These are phyloP conservation scores for Globisporangium recalcitrans DNA, from an alignment of 352 stramenopile genomes.

Conservation along the genomic window DNA sequence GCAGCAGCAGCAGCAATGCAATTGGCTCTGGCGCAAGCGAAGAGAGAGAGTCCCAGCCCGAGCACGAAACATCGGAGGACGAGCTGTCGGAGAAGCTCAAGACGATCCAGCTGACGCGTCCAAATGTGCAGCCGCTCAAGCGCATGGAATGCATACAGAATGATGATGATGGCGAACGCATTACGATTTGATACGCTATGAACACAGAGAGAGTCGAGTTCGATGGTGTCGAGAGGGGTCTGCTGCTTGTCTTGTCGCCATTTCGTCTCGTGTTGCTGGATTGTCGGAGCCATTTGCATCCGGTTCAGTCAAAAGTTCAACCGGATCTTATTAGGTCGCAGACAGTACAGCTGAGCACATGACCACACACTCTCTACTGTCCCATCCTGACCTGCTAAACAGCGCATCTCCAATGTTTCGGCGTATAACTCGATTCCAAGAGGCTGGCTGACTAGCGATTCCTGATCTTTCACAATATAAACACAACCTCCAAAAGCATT, in stretches of 20 bases:
- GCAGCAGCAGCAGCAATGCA: neutral
- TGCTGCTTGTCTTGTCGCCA: constrained; percentile 8
- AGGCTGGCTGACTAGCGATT: no score
- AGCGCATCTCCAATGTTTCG: neutral
- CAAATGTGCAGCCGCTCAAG: constrained; percentile 51
- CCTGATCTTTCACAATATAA: no score
- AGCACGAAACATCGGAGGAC: constrained; percentile 40
- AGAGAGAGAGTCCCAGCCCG: constrained; percentile 1
- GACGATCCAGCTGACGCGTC: constrained; percentile 59
- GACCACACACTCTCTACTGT: neutral
- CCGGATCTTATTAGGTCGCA: constrained; percentile 1
- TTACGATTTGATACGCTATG: no score
- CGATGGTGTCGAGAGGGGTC: neutral
- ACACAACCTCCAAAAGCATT: no score
- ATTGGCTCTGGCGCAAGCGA: neutral
- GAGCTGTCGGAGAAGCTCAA: constrained; percentile 58
- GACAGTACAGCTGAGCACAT: neutral
- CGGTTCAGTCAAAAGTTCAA: neutral
- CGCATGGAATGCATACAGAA: no score
- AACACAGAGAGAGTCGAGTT: no score
- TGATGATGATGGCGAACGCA: no score
- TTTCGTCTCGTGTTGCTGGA: constrained; percentile 15
- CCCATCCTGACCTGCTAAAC: neutral
- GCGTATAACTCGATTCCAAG: neutral
- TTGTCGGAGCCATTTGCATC: constrained; percentile 6